Base-by-base conservation (phyloP, 2,329 filamentous ascomycete genomes). In the Annulohypoxylon truncatum region DNA sequence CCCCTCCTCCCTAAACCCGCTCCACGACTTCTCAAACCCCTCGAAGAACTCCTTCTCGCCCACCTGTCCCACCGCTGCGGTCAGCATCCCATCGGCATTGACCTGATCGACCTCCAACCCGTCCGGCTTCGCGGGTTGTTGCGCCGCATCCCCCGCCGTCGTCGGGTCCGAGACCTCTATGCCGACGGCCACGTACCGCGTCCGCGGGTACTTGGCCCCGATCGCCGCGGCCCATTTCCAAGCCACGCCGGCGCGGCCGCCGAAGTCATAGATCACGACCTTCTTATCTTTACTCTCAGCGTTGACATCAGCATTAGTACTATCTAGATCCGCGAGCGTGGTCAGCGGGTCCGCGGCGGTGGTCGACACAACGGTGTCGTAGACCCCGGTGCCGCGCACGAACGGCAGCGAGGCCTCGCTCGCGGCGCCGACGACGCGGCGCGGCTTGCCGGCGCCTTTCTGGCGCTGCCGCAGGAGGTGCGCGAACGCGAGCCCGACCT, bases 221-320 rank as follows among this genome's bases (percentile, higher is more conserved):
- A 76, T 57, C 4, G 64, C 61, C 0, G 51, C 44, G 1, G 70
- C 69, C 75, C 75, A 76, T 38, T 56, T 61, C 38, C 54, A 47
- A 0, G 54, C 72, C 1, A 64, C 68, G 52, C 69, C 68, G 9
- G 33, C 70, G 13, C 75, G 73, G 0, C 73, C 75, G 50, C 75
- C 75, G 50, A 76, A 76, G 69, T 77, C 75, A 64, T 71, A 68
- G 9, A 77, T 22, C 1, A 74, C 68, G 29, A 76, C 63, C 26
- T 66, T 67, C 3, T 48, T 40, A 33, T 58, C 59, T 9, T 26
- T 48, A 13, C 35, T 59, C 6, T 48, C 22, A 28, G n/a, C n/a
- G n/a, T n/a, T n/a, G n/a, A n/a, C n/a, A n/a, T n/a, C n/a, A n/a
- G n/a, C n/a, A n/a, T n/a, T n/a, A n/a, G n/a, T n/a, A n/a, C n/a